These are phyloP conservation scores for Macrolepiota dolichaula DNA, from an alignment of 768 basidiomycete species.

Conservation along the genomic window DNA sequence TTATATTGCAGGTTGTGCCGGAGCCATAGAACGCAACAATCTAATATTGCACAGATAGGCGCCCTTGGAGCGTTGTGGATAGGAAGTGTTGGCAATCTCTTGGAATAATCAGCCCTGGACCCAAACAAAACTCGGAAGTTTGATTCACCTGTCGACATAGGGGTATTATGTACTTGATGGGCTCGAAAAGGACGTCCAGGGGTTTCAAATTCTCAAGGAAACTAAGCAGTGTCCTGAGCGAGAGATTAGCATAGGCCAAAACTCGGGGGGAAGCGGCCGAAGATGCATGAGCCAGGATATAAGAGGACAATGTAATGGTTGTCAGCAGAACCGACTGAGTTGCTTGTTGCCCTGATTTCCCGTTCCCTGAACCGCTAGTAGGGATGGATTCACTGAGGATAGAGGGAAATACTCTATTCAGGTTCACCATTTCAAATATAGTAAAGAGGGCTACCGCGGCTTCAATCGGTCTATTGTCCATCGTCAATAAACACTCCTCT, in stretches of 20 bases:
- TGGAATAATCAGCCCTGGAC: background rate
- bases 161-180: slow-evolving; percentile 38
- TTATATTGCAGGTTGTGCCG: slow-evolving; percentile 67
- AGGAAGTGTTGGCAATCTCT: slow-evolving; percentile 53
- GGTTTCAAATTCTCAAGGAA: slow-evolving; percentile 47
- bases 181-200: slow-evolving; percentile 42
- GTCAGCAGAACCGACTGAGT: slow-evolving; percentile 39
- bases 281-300: slow-evolving; percentile 65
- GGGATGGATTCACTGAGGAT: slow-evolving; percentile 39
- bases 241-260: slow-evolving; percentile 58
- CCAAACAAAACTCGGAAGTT: background rate
- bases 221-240: slow-evolving; percentile 49
- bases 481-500: background rate
- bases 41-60: slow-evolving; percentile 56
- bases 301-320: slow-evolving; percentile 57
- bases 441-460: slow-evolving; percentile 56
- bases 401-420: slow-evolving; percentile 47
- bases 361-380: slow-evolving; percentile 20
- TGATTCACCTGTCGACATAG: slow-evolving; percentile 60
- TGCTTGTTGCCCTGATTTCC: background rate
- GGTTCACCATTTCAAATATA: slow-evolving; percentile 55
- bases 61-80: slow-evolving; percentile 23
- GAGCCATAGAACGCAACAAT: slow-evolving; percentile 67
- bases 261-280: slow-evolving; percentile 56
- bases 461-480: slow-evolving; percentile 52